Base-by-base conservation (phyloP, 1,139 yeast species). In the Kodamaea suecica region DNA sequence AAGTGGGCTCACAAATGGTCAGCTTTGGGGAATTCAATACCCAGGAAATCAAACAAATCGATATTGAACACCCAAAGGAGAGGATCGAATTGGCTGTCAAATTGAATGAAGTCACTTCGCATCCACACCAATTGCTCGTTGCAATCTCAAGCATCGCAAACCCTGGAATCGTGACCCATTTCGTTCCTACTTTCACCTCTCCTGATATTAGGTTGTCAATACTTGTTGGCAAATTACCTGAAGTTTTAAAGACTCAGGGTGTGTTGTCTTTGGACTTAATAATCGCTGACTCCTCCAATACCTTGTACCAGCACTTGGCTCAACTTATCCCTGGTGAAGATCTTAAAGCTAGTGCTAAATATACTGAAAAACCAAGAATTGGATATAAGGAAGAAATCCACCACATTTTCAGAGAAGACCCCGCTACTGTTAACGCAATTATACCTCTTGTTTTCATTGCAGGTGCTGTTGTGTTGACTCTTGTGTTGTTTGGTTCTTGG, bases 341-440 rank as follows among this genome's bases (percentile, higher is more conserved):
- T 14, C 51, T 67, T 37, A 48, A 52, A 36, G 44, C 39, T 2
- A 41, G 59, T 10, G 36, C 51, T 16, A 50, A 50, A 6, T 54
- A 66, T 40, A 47, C 42, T 8, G 39, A 39, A 13, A 52, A 59
- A 38, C 59, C 70, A n/a, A 66, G 73, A 50, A 61, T 76, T 40
- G 80, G 73, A 2, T 53, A 66, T 19, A 62, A 72, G 55, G 80
- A 84, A 5, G 95, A 84, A 59, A 84, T 88, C 47, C 66, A 66
- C 45, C 95, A 87, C 56, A 60, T 66, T 31, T 88, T 88, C 69
- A 71, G 70, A 41, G 53, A 63, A 5, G 75, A 77, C 17, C 80
- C 82, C 26, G 59, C 61, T 31, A 76, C 80, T 15, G 80, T 80
- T 8, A 66, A 77, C 39, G 57, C 79, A 8, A 42, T 69, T 2